A percentile compares a stretch with the other conserved stretches of the same genome.
phyloP scores from a whole-genome alignment of 2,329 filamentous ascomycete genomes.

The Cercospora nicotianae region DNA sequence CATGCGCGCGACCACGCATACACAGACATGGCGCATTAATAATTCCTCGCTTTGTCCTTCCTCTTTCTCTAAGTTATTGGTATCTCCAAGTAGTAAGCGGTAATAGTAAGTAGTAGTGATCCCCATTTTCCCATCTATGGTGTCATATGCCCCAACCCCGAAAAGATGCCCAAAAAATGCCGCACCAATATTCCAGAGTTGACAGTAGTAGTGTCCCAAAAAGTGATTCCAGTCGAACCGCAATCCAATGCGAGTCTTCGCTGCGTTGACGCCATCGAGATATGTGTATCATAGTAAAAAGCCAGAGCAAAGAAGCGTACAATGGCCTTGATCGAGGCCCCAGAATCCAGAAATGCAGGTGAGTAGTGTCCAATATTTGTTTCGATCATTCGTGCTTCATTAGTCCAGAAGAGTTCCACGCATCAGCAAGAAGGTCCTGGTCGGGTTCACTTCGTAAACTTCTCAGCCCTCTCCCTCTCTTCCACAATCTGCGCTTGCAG shows the following conservation, averaged over 20 bases:
- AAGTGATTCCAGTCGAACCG: background rate
- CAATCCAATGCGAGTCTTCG: background rate
- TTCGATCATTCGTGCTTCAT: background rate
- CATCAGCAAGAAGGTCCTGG: too few species aligned
- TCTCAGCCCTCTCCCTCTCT: conserved; percentile 62
- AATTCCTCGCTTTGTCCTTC: background rate
- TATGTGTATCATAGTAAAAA: background rate
- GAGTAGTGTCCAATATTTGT: background rate
- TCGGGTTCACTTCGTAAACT: conserved; percentile 23
- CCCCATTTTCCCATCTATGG: background rate
- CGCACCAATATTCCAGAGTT: background rate
- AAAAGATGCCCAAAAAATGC: background rate
- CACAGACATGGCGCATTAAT: background rate
- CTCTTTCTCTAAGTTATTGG: background rate
- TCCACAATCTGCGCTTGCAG: conserved; percentile 67
- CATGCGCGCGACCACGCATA: background rate
- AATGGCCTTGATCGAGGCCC: background rate
- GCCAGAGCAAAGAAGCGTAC: background rate
- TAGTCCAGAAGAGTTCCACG: background rate
- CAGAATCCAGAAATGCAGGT: background rate
- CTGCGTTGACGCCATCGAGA: background rate
- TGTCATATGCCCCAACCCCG: background rate
- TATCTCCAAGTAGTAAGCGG: background rate
- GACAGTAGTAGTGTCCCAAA: too few species aligned
- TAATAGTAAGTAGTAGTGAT: background rate